Evolutionary conservation across 169 alveolate genomes (phyloP).

Genomic region (Eimeria sp.): DNA sequence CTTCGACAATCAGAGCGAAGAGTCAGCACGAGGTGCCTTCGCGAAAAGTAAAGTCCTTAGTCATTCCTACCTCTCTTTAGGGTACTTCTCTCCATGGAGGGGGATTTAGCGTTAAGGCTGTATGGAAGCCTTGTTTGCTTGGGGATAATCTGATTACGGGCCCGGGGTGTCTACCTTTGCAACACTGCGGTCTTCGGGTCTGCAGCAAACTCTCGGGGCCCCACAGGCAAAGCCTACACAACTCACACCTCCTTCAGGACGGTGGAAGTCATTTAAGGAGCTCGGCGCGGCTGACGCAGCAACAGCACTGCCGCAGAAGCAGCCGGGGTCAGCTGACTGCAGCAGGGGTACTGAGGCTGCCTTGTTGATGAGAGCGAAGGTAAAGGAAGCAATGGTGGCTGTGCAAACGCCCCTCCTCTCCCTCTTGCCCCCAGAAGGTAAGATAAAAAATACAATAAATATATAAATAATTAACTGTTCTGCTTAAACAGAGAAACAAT

Average conservation of each 20-base stretch:
- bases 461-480: background rate
- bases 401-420: constrained; percentile 20
- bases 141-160: background rate
- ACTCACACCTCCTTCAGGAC: background rate
- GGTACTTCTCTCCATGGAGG: too few relatives aligned
- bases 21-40: too few relatives aligned
- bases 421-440: constrained; percentile 43
- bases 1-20: too few relatives aligned
- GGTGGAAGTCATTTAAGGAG: constrained; percentile 46
- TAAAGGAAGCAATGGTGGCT: constrained; percentile 2
- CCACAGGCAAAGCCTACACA: background rate
- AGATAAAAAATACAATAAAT: background rate
- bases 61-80: too few relatives aligned
- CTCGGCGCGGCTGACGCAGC: background rate
- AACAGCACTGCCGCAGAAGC: background rate
- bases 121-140: background rate
- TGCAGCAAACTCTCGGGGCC: constrained; percentile 3
- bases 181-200: background rate
- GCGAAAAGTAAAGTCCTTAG: too few relatives aligned
- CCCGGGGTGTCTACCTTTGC: too few relatives aligned
- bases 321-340: background rate
- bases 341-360: constrained; percentile 25
- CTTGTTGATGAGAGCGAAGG: constrained; percentile 12
- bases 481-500: too few relatives aligned
- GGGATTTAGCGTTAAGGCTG: background rate